These are phyloP conservation scores for Cucurbita pepo DNA, from an alignment of 306 rosid genomes.

Conservation along the genomic window DNA sequence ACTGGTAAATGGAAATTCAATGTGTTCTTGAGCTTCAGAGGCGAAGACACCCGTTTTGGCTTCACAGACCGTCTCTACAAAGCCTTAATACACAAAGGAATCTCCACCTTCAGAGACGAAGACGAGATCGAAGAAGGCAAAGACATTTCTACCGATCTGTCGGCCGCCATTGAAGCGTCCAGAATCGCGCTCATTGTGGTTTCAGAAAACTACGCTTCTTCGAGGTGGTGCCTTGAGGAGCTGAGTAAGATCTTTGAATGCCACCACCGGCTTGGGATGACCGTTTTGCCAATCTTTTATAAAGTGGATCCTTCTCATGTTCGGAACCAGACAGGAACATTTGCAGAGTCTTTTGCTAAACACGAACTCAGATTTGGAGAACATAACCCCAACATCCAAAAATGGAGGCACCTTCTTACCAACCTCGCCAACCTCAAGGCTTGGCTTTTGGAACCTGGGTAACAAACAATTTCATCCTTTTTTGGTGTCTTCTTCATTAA, in stretches of 20 bases:
- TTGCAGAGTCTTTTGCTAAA: not conserved
- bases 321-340: not conserved
- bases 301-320: not conserved
- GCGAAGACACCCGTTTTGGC: not conserved
- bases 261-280: not conserved
- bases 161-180: not conserved
- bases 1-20: not conserved
- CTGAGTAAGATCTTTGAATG: not conserved
- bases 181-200: not conserved
- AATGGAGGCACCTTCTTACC: not conserved
- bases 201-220: not conserved
- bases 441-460: not conserved
- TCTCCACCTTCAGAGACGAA: not conserved
- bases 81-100: not conserved
- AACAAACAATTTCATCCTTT: not conserved
- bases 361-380: not conserved
- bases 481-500: too few relatives aligned
- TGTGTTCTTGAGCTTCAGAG: not conserved
- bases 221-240: not conserved
- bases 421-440: not conserved
- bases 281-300: constrained; percentile 4
- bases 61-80: not conserved
- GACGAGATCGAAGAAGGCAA: not conserved
- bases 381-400: not conserved
- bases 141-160: not conserved